Percentiles rank a stretch among this genome's conserved stretches.
These are phyloP conservation scores for Powellomyces hirtus DNA, from an alignment of 192 early-diverging fungal genomes.

Conservation along the genomic window DNA sequence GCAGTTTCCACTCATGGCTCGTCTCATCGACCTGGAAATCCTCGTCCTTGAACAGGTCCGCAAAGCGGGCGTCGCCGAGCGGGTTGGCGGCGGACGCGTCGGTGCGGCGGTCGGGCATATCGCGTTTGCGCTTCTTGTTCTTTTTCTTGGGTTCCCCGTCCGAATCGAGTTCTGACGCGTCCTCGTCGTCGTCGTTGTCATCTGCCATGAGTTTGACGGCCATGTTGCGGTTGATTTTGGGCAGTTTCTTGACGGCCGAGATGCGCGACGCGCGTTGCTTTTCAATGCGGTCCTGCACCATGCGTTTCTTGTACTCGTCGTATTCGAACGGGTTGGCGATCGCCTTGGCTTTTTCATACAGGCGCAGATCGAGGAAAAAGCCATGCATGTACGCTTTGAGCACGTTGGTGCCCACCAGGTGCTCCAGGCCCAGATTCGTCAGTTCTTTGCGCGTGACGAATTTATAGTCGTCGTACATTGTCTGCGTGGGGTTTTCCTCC, in stretches of 20 bases:
- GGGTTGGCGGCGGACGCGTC: constrained; percentile 37
- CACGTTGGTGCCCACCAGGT: constrained; percentile 87
- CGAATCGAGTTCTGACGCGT: constrained; percentile 36
- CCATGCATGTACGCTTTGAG: constrained; percentile 99
- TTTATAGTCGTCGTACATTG: constrained; percentile 97
- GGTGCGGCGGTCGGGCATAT: neutral
- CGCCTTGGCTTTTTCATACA: constrained; percentile 93
- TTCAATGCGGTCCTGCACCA: constrained; percentile 78
- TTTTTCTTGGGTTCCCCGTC: constrained; percentile 47
- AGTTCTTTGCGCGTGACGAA: constrained; percentile 93
- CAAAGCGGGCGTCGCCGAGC: constrained; percentile 84
- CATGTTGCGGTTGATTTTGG: constrained; percentile 88
- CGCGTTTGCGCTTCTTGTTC: constrained; percentile 43
- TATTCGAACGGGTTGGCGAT: constrained; percentile 97
- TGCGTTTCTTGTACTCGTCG: constrained; percentile 80
- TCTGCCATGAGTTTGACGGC: constrained; percentile 68
- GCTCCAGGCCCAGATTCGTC: constrained; percentile 77
- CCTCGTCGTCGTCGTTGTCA: constrained; percentile 42
- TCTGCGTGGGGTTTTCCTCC: constrained; percentile 80
- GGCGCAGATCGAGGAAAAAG: constrained; percentile 92
- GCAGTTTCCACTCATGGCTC: constrained; percentile 76
- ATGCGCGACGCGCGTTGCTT: constrained; percentile 87
- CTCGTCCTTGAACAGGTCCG: constrained; percentile 80
- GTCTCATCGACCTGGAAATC: constrained; percentile 90
- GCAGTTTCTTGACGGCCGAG: constrained; percentile 79